Percentiles rank a stretch among this genome's conserved stretches.
These are phyloP conservation scores for Pyricularia sp. DNA, from an alignment of 2,329 filamentous ascomycete genomes.

Conservation along the genomic window DNA sequence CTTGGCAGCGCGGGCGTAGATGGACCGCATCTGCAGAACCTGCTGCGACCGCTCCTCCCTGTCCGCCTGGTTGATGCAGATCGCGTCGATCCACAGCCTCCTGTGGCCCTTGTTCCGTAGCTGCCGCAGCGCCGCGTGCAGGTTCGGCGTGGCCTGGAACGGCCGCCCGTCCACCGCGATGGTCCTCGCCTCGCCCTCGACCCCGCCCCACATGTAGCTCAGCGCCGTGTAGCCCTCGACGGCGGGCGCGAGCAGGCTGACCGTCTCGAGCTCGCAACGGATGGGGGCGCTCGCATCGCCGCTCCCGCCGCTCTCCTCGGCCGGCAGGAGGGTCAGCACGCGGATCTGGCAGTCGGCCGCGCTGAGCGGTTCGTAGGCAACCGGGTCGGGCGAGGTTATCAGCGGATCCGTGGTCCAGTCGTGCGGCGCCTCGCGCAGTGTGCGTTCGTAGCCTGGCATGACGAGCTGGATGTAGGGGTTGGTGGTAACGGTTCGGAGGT, in stretches of 20 bases:
- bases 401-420: background rate
- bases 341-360: slow-evolving; percentile 4
- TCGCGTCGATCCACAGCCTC: slow-evolving; percentile 11
- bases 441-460: background rate
- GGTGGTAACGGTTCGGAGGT: background rate
- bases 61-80: slow-evolving; percentile 12
- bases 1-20: slow-evolving; percentile 8
- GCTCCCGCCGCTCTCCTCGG: background rate
- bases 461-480: background rate
- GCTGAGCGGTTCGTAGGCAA: background rate
- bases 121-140: slow-evolving; percentile 8
- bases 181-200: background rate
- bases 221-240: slow-evolving; percentile 1
- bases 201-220: slow-evolving; percentile 1
- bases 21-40: slow-evolving; percentile 9
- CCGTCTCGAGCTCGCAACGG: slow-evolving; percentile 1
- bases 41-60: slow-evolving; percentile 9
- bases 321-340: background rate
- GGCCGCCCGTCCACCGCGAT: background rate
- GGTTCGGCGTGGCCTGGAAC: slow-evolving; percentile 7
- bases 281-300: background rate
- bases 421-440: background rate
- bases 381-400: background rate
- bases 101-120: slow-evolving; percentile 5
- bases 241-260: background rate